Base-by-base conservation (phyloP, 2,329 filamentous ascomycete genomes). In the Aspergillus pseudoglaucus region DNA sequence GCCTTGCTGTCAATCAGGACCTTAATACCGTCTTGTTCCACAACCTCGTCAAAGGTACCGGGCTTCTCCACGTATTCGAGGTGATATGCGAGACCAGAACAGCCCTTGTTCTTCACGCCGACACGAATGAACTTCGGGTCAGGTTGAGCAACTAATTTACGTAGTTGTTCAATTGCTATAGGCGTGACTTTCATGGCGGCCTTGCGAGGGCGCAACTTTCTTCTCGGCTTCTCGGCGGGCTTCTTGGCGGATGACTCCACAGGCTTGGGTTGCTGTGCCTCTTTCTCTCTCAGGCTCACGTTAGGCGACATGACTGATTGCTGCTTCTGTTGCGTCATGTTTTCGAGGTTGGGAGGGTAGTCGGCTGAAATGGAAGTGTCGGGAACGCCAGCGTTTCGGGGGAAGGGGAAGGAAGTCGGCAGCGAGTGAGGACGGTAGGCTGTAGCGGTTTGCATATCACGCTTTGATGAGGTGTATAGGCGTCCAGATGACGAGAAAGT, bases 1-100 rank as follows among this genome's bases (percentile, higher is more conserved):
- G 93, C 93, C 75, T 96, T 97, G 77, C 88, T 95, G 69, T 98
- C 93, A 48, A 98, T 93, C 66, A 97, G 69, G 30, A 98, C 91
- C 71, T 88, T 91, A 48, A 98, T 91, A 0, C 91, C 93, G 61
- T 97, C 93, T 67, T 98, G 93, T 65, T 94, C 90, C 1, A 98
- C 89, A 45, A 84, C 78, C 69, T 98, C 93, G 61, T 98, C 93
- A 60, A 97, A 91, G 33, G 80, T 76, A 3, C 84, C 89, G 0
- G 91, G 81, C 75, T 90, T 90, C 59, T 97, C 90, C 44, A 97
- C 91, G 60, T 91, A 98, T 70, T 97, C 90, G 23, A 98, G 75
- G 63, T 96, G 83, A 67, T 98, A 98, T 27, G 90, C 86, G 56
- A 97, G 74, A 14, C 93, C 93, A 45, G 90, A 96, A 70, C 93